Conservation (phyloP, 202 grass and related monocot genomes). For the Schoenoplectus tabernaemontani region DNA sequence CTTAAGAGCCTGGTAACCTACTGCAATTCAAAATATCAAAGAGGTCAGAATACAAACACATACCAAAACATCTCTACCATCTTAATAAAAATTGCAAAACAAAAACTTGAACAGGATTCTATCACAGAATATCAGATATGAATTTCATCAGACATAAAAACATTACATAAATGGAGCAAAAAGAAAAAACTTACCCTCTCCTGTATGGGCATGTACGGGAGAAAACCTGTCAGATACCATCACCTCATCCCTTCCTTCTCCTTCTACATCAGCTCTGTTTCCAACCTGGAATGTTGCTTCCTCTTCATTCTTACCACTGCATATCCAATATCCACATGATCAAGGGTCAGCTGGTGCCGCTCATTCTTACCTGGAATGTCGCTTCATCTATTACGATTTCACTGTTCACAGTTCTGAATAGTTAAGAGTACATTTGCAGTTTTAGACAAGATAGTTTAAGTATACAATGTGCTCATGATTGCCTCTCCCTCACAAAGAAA, state of each 20-base stretch:
- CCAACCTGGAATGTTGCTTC: conserved; percentile 1
- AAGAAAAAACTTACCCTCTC: background rate
- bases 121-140: background rate
- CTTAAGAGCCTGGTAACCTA: background rate
- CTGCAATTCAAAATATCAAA: background rate
- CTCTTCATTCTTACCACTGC: conserved; percentile 23
- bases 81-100: background rate
- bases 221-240: background rate
- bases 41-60: background rate
- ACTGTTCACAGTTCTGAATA: background rate
- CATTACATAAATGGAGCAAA: background rate
- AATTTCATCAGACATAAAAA: background rate
- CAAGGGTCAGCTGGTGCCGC: background rate
- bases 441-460: background rate
- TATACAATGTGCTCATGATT: background rate
- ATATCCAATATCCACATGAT: conserved; percentile 11
- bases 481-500: background rate
- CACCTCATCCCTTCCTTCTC: conserved; percentile 13
- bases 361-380: background rate
- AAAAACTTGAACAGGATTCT: background rate
- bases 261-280: conserved; percentile 6
- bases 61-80: no score
- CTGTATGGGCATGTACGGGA: conserved; percentile 5
- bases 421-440: background rate
- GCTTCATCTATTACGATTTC: background rate